These are phyloP conservation scores for Papilionanthe hybrid DNA, from an alignment of 116 monocot genomes.

Conservation along the genomic window DNA sequence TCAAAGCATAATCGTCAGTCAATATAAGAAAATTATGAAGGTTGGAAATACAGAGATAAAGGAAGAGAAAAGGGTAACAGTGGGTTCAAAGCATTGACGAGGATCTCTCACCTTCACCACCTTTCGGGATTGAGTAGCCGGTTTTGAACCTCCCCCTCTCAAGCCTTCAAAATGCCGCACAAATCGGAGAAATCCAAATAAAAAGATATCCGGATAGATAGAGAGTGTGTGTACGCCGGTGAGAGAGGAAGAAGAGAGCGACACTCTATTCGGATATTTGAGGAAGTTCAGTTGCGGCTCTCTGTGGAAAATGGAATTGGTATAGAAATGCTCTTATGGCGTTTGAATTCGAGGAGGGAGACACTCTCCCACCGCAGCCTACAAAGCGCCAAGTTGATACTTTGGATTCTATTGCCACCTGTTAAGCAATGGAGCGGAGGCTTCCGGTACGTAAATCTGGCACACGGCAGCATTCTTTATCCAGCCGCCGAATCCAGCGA, in stretches of 20 bases:
- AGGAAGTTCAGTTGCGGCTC: background rate
- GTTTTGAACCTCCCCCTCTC: background rate
- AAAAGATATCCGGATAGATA: background rate
- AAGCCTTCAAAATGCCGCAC: background rate
- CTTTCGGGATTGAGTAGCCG: no score
- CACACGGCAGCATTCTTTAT: no score
- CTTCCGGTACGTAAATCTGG: no score
- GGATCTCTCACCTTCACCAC: no score
- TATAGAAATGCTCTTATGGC: background rate
- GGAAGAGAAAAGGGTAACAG: background rate
- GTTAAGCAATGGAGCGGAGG: no score
- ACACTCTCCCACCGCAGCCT: background rate
- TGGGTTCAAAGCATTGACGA: background rate
- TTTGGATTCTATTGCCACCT: no score
- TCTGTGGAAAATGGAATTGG: background rate
- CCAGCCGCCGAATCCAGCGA: no score
- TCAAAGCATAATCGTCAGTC: background rate
- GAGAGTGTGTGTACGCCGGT: background rate
- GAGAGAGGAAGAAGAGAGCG: background rate
- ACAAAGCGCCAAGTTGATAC: no score
- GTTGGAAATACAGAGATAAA: background rate
- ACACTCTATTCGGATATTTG: background rate
- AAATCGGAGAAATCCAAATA: background rate
- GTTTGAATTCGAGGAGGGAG: background rate
- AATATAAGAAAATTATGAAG: background rate